Conservation (phyloP, 1,284 basidiomycete species). For the Heterobasidion occidentale region DNA sequence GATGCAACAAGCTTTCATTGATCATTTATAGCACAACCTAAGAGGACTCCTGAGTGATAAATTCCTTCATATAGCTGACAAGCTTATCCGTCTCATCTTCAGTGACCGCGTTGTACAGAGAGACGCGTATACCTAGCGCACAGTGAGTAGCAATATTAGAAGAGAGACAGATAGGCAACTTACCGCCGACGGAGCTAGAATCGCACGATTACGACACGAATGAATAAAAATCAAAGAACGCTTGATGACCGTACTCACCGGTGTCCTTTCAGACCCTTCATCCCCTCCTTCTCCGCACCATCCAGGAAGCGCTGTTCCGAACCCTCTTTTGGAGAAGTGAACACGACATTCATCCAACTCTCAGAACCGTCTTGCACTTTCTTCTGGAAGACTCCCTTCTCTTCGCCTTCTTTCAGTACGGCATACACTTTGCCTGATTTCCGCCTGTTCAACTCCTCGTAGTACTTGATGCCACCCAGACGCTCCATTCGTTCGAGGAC, state of each 20-base stretch:
- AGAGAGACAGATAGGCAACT: not conserved
- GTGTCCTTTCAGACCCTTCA: constrained; percentile 89
- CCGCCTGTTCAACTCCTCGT: constrained; percentile 57
- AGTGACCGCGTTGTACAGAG: constrained; percentile 92
- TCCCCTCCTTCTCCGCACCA: constrained; percentile 70
- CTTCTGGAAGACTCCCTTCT: constrained; percentile 54
- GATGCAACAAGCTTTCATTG: not conserved
- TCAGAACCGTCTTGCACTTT: constrained; percentile 69
- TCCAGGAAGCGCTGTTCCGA: constrained; percentile 68
- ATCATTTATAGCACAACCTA: not conserved
- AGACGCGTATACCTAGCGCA: constrained; percentile 71
- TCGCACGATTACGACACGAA: not conserved
- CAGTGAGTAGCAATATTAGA: constrained; percentile 2
- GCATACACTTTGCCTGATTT: constrained; percentile 77
- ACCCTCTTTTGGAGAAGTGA: constrained; percentile 64
- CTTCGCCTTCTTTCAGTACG: constrained; percentile 64
- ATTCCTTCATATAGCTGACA: constrained; percentile 54
- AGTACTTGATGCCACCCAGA: constrained; percentile 67
- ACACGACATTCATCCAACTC: constrained; percentile 94
- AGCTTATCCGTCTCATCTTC: constrained; percentile 67
- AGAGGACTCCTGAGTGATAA: constrained; percentile 22
- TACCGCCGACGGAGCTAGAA: constrained; percentile 13
- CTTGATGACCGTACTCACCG: constrained; percentile 45
- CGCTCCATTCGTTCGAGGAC: constrained; percentile 71
- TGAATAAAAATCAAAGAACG: not conserved